These are phyloP conservation scores for Trypanosoma avium DNA, from an alignment of 208 protist genomes.

Conservation along the genomic window DNA sequence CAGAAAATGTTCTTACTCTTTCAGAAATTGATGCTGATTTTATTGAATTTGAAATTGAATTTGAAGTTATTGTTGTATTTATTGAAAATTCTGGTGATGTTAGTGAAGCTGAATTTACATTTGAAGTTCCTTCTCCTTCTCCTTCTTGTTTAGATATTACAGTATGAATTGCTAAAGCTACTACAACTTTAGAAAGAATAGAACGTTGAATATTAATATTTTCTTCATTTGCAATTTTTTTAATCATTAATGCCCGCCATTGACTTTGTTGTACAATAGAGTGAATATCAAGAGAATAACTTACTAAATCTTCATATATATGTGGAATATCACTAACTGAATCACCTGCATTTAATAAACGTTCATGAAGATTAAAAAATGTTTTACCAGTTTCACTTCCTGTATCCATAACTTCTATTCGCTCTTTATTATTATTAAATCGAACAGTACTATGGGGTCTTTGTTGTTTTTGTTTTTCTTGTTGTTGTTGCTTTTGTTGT, in stretches of 20 bases:
- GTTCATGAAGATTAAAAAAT: slow-evolving; percentile 1
- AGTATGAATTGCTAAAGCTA: slow-evolving; percentile 8
- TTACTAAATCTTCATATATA: slow-evolving; percentile 3
- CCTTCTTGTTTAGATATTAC: slow-evolving; percentile 1
- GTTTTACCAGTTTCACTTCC: no score
- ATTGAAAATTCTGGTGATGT: background rate
- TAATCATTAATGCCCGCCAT: slow-evolving; percentile 23
- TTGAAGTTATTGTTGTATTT: no score
- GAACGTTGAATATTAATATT: background rate
- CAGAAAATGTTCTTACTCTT: no score
- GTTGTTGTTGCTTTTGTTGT: background rate
- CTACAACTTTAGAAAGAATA: slow-evolving; percentile 18
- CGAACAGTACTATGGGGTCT: no score
- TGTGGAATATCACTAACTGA: slow-evolving; percentile 1
- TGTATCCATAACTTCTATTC: no score
- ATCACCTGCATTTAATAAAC: background rate
- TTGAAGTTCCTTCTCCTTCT: background rate
- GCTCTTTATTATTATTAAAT: no score
- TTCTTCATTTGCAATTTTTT: slow-evolving; percentile 27
- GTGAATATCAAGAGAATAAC: slow-evolving; percentile 21
- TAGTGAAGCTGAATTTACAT: background rate
- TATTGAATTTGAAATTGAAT: no score
- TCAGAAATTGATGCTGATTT: no score
- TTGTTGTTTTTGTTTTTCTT: no score
- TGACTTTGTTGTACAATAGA: slow-evolving; percentile 22